Evolutionary conservation across 2,329 filamentous ascomycete species (phyloP).

Genomic region (Exophiala mesophila): DNA sequence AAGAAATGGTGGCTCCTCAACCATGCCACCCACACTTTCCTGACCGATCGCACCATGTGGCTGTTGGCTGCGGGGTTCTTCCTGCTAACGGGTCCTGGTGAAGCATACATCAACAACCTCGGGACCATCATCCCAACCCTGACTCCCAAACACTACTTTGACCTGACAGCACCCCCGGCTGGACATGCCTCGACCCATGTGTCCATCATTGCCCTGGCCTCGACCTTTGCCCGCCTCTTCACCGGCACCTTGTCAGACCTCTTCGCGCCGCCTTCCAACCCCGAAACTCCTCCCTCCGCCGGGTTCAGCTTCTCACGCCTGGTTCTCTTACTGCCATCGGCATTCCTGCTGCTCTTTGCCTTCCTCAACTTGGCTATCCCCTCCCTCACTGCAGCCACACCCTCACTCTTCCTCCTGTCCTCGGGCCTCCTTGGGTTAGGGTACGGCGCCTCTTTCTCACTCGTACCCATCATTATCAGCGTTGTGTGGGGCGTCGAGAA

Average conservation of each 20-base stretch:
- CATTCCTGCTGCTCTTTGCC: constrained; percentile 67
- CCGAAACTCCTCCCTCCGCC: constrained; percentile 29
- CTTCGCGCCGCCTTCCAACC: constrained; percentile 57
- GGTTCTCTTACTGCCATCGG: constrained; percentile 70
- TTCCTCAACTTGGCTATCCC: constrained; percentile 75
- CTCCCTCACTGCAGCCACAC: constrained; percentile 67
- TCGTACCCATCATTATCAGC: constrained; percentile 88
- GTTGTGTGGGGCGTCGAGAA: constrained; percentile 99
- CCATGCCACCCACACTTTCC: constrained; percentile 78
- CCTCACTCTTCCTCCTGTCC: constrained; percentile 77
- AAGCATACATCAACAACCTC: constrained; percentile 96
- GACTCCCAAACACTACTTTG: constrained; percentile 56
- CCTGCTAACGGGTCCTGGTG: constrained; percentile 88
- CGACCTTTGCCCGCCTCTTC: constrained; percentile 82
- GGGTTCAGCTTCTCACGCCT: constrained; percentile 63
- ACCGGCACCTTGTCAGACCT: constrained; percentile 86
- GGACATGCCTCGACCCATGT: constrained; percentile 75
- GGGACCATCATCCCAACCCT: constrained; percentile 89
- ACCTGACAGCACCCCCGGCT: constrained; percentile 47
- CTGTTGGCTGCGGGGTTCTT: constrained; percentile 86
- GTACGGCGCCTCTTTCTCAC: constrained; percentile 85
- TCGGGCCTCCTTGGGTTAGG: constrained; percentile 81
- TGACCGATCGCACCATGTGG: constrained; percentile 93
- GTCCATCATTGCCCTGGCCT: constrained; percentile 83
- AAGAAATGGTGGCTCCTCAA: constrained; percentile 92